Conservation (phyloP, 768 basidiomycete genomes). For the Rhodosporidiobolus sp. region DNA sequence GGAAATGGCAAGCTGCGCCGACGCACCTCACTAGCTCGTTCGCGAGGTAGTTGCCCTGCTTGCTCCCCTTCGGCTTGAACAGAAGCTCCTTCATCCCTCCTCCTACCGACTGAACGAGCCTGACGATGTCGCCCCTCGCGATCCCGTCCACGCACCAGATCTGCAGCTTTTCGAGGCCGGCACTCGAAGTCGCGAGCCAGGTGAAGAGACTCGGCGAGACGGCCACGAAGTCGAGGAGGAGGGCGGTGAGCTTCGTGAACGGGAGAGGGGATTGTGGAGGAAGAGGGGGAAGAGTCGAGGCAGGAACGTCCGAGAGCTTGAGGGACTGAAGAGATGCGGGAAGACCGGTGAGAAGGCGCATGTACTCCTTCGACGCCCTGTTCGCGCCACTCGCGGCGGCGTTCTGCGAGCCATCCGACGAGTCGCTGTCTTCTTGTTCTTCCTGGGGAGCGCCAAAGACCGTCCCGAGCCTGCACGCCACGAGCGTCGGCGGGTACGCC, state of each 20-base stretch:
- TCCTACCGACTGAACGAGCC: background rate
- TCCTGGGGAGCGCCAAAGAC: too few species aligned
- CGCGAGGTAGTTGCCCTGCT: background rate
- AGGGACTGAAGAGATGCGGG: too few species aligned
- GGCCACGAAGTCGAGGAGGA: background rate
- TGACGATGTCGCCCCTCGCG: background rate
- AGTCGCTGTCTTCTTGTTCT: background rate
- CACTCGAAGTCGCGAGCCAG: background rate
- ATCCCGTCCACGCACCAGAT: background rate
- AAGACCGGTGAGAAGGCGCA: too few species aligned
- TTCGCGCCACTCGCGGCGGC: too few species aligned
- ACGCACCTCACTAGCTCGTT: background rate
- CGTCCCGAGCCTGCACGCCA: constrained; percentile 1
- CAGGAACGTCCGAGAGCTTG: too few species aligned
- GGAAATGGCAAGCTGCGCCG: background rate
- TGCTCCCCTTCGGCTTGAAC: constrained; percentile 15
- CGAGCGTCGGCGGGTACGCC: background rate
- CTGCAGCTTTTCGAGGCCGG: background rate
- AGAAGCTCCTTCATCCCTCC: background rate
- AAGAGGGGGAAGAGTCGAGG: too few species aligned
- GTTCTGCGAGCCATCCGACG: background rate
- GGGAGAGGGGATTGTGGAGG: too few species aligned
- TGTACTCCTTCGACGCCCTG: too few species aligned
- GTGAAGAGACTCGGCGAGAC: background rate
- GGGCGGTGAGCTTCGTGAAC: background rate